These are phyloP conservation scores for Podila horticola DNA, from an alignment of 192 early-diverging fungal genomes.

Conservation along the genomic window DNA sequence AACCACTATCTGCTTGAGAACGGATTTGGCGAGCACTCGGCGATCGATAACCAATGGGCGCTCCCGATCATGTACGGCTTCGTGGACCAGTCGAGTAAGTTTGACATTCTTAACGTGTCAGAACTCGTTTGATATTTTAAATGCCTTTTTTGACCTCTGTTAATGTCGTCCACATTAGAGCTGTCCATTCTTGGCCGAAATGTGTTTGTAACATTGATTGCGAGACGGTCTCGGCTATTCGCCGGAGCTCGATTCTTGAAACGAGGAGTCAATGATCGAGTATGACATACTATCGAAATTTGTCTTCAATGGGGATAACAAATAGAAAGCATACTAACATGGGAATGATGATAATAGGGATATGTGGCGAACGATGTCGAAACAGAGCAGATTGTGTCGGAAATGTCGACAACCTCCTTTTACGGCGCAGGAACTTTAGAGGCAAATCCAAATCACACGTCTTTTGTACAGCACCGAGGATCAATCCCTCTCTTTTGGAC, in stretches of 20 bases:
- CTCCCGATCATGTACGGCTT: constrained; percentile 93
- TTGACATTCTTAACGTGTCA: not conserved
- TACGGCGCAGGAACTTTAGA: constrained; percentile 64
- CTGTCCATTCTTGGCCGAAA: constrained; percentile 92
- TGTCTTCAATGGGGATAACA: not conserved
- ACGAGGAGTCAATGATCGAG: constrained; percentile 91
- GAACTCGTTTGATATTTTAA: not conserved
- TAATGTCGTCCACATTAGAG: constrained; percentile 54
- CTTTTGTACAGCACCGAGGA: constrained; percentile 97
- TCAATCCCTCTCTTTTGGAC: constrained; percentile 97
- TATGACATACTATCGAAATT: constrained; percentile 8
- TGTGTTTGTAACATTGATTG: constrained; percentile 93
- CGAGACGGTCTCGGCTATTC: constrained; percentile 92
- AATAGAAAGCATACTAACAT: not conserved
- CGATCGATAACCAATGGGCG: constrained; percentile 77
- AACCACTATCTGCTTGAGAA: constrained; percentile 80
- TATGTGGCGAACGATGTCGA: constrained; percentile 99
- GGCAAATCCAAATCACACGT: constrained; percentile 83
- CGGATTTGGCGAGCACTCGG: constrained; percentile 70
- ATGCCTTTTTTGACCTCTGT: not conserved
- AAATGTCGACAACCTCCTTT: constrained; percentile 91
- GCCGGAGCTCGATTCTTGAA: constrained; percentile 97
- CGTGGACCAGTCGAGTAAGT: constrained; percentile 93
- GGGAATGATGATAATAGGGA: constrained; percentile 61
- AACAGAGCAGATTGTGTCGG: constrained; percentile 97